Conservation (phyloP, 768 basidiomycete genomes). For the Suillus sp. region DNA sequence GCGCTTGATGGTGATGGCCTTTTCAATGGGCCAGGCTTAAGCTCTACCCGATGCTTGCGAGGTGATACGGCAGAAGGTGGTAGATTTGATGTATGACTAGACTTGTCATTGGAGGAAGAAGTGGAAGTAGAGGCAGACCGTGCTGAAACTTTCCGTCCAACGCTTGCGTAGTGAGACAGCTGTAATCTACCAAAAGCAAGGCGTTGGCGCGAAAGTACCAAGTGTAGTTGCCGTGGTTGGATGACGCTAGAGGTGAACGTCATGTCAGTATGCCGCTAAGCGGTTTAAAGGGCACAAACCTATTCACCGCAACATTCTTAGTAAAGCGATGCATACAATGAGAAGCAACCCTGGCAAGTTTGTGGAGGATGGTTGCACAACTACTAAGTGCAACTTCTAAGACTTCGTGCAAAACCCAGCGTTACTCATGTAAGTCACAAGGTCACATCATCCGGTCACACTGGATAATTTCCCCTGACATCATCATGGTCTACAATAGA, state of each 20-base stretch:
- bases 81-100: slow-evolving; percentile 24
- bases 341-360: slow-evolving; percentile 14
- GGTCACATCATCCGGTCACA: background rate
- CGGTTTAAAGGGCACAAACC: slow-evolving; percentile 27
- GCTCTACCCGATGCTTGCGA: slow-evolving; percentile 52
- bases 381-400: background rate
- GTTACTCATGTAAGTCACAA: background rate
- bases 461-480: background rate
- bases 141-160: background rate
- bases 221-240: slow-evolving; percentile 1
- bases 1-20: slow-evolving; percentile 30
- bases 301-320: slow-evolving; percentile 40
- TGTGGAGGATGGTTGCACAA: slow-evolving; percentile 1
- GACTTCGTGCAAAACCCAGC: background rate
- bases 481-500: background rate
- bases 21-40: slow-evolving; percentile 66
- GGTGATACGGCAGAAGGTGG: slow-evolving; percentile 28
- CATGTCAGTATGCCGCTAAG: background rate
- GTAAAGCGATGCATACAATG: slow-evolving; percentile 43
- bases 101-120: slow-evolving; percentile 20
- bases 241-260: background rate
- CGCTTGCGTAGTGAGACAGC: background rate
- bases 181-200: slow-evolving; percentile 15
- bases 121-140: slow-evolving; percentile 28
- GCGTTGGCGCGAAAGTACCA: slow-evolving; percentile 5